Base-by-base conservation (phyloP, 805 yeast species). In the Cyberlindnera mycetangii region DNA sequence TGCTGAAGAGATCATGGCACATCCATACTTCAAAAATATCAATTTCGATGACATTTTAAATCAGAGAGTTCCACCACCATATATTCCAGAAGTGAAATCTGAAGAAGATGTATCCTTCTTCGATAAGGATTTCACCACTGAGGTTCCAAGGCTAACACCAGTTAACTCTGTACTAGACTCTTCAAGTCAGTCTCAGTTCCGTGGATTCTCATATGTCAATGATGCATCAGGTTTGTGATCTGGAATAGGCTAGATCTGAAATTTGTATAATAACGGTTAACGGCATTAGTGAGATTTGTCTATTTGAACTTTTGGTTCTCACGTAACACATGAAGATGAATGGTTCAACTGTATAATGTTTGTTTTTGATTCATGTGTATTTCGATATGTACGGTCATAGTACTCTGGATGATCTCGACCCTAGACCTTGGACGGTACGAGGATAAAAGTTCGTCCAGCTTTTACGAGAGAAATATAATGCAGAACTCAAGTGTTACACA, bases 71-170 rank as follows among this genome's bases (percentile, higher is more conserved):
- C 79, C 81, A 44, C 95, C 98, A 2, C 99, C 99, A 32, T 93
- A 81, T 62, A 71, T 87, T 44, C 99, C 99, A 2, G 89, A 86
- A 54, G 76, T 93, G 41, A 80, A 79, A 43, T 82, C 89, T 39
- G 95, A 92, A 40, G 89, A 90, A 45, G 98, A 90, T 65, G 89
- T 90, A 37, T 78, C 93, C 3, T 89, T 89, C 69, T 93, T 93
- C 61, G 99, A 93, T 67, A 85, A 83, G 57, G 97, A 89, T 63
- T 93, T 93, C 62, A 93, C 99, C 0, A 79, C 89, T 0, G 97
- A 93, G 59, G 85, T 93, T 28, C 97, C 98, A 28, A 83, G 95
- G 40, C 74, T 92, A 65, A 93, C 99, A 1, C 99, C 99, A 2
- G 90, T 93, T 39, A 92, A 89, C 49, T 84, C 96, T 24, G 82